A percentile compares a stretch with the other conserved stretches of the same genome.
Evolutionary conservation across 2,329 filamentous ascomycete genomes (phyloP).

Genomic region (Teratosphaeria zuluensis): DNA sequence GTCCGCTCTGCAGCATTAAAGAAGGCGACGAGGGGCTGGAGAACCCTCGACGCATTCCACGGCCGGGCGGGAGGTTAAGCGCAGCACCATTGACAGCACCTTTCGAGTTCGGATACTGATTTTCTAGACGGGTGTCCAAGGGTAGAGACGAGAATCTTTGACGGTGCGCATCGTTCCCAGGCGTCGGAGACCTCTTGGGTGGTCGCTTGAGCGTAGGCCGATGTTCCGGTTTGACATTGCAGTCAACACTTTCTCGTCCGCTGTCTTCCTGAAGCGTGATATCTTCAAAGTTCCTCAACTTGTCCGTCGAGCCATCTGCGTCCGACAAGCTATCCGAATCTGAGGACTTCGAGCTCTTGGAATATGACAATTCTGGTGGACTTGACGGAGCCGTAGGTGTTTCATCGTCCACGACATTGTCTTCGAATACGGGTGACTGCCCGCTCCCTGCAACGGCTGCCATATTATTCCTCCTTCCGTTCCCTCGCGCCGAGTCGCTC

Average conservation of each 20-base stretch:
- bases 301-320: conserved; percentile 42
- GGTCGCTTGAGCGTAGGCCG: conserved; percentile 15
- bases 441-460: background rate
- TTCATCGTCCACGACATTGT: background rate
- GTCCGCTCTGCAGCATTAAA: conserved; percentile 11
- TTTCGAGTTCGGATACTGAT: conserved; percentile 31
- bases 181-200: conserved; percentile 3
- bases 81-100: conserved; percentile 27
- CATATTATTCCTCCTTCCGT: background rate
- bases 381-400: conserved; percentile 6
- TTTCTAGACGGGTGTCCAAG: conserved; percentile 3
- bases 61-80: conserved; percentile 29
- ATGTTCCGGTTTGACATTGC: conserved; percentile 27
- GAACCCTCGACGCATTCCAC: conserved; percentile 31
- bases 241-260: conserved; percentile 34
- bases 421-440: background rate
- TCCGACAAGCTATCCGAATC: conserved; percentile 60
- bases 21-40: conserved; percentile 25
- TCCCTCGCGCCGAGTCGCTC: conserved; percentile 1
- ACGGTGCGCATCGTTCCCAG: background rate
- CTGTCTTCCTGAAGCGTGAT: conserved; percentile 65
- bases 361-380: conserved; percentile 9
- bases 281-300: conserved; percentile 82
- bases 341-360: conserved; percentile 70
- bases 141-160: background rate